Evolutionary conservation across 345 rosid genomes (phyloP), one percentile per base, ranked within the genome.

Genomic region (Excoecaria cochinchinensis): DNA sequence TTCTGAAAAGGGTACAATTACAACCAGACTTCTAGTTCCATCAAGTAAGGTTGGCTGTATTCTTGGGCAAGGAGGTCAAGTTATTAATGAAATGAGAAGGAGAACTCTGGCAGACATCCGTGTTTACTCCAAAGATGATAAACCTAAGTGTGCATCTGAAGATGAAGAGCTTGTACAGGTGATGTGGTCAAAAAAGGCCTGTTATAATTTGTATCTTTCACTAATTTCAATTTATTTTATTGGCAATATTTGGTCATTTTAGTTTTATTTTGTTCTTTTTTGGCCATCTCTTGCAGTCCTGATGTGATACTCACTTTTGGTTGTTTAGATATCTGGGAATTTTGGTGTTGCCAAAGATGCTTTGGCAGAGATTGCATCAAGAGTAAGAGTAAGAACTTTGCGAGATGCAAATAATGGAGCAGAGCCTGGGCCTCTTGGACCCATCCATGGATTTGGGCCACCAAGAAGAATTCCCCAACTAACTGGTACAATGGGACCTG

Each of bases 91-190:
- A 79, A 90, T 90, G 88, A 85, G 90, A 40, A 86, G 87, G 82
- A 84, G 87, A 79, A 86, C 87, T 47, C 83, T 69, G 52, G 93
- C 90, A 51, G 89, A 89, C 42, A 89, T 86, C 69, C 85, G 89
- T 72, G 86, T 88, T 68, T 81, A 74, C 72, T 80, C 87, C 13
- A 87, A 85, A 81, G 87, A 89, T 77, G 91, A 85, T 38, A 83
- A 81, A 58, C 91, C 87, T 24, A 85, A 85, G 76, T 77, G 83
- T 82, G 91, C 90, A 47, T 76, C 82, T 24, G 87, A 83, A 38
- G 91, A 86, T 57, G 93, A 89, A 69, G 90, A 87, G 80, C 84
- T 89, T 78, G 87, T 87, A 67, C 90, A 88, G 87, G 91, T 86
- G 78, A 76, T 51, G 5, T 21, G 69, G 24, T 70, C 38, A 44